Evolutionary conservation across 1,139 yeast species (phyloP), one percentile per base, ranked within the genome.

Genomic region (Magnusiomyces ingens): DNA sequence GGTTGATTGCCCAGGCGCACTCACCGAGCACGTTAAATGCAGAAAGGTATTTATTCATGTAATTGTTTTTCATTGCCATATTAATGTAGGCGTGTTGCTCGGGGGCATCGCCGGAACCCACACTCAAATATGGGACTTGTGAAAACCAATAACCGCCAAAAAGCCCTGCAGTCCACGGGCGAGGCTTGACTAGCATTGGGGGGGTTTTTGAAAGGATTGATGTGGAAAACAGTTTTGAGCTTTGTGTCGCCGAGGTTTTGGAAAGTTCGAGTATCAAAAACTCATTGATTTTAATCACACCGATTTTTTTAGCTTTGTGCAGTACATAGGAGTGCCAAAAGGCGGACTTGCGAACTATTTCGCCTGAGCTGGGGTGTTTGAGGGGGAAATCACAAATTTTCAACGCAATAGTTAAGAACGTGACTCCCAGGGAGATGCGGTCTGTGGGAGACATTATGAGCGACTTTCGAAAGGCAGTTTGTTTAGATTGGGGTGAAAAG

Each of bases 121-220:
- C 76, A 65, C 95, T 77, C 56, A 87, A 78, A 46, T 87, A 72
- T 13, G 75, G 68, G 18, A 78, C 75, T 58, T 76, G 80, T 11
- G 84, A 75, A 62, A 79, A 82, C 55, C 79, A 73, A 62, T 85
- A 85, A 0, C 96, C 96, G 54, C 96, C 97, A 48, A 79, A 79
- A 60, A 79, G 79, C 73, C 80, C 79, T 3, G 79, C 71, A 1
- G 79, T 76, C 96, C 97, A 90, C 4, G 86, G 86, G 57, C 82
- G 75, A 22, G 97, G 96, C 53, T 80, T 78, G 3, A 85, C 85
- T 57, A 90, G 74, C 96, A 90, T 89, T n/a, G 97, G 97, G 55
- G 89, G 74, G 55, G 79, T 72, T 64, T 85, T 95, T 5, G 40
- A 36, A 60, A 82, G 85, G 1, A 85, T 78, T 1, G 32, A 13